These are phyloP conservation scores for Podaxis sp. DNA, from an alignment of 768 basidiomycete genomes.

Conservation along the genomic window DNA sequence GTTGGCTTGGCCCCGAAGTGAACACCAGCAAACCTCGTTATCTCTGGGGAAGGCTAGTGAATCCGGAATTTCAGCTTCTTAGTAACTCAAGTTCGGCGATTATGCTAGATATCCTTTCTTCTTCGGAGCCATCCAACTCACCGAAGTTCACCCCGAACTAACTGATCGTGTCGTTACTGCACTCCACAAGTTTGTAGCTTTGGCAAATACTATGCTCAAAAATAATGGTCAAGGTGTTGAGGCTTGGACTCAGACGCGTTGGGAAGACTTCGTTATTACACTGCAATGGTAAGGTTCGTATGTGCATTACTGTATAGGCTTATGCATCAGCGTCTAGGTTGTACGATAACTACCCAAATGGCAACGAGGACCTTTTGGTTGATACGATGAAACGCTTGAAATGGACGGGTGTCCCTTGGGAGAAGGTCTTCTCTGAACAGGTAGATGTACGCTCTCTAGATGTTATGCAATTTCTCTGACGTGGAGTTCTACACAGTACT, in stretches of 20 bases:
- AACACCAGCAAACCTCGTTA: constrained; percentile 48
- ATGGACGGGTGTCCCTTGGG: constrained; percentile 50
- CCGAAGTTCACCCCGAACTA: constrained; percentile 39
- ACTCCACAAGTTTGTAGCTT: constrained; percentile 46
- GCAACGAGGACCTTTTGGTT: constrained; percentile 41
- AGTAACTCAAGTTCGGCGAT: neutral
- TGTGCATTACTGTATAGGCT: too few relatives aligned
- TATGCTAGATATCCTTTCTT: constrained; percentile 47
- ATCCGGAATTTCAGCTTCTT: neutral
- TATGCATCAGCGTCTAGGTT: constrained; percentile 29
- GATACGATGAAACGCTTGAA: constrained; percentile 52
- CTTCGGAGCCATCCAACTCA: constrained; percentile 56
- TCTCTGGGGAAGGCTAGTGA: constrained; percentile 44
- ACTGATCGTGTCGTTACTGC: constrained; percentile 42
- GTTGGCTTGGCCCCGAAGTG: constrained; percentile 55
- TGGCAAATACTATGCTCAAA: constrained; percentile 49
- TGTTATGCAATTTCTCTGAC: neutral
- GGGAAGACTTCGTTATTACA: constrained; percentile 55
- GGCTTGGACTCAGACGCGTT: constrained; percentile 47
- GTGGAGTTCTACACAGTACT: constrained; percentile 28
- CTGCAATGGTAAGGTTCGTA: constrained; percentile 42
- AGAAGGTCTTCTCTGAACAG: constrained; percentile 44
- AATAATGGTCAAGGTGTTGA: constrained; percentile 49
- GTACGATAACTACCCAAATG: constrained; percentile 49
- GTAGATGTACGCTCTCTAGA: constrained; percentile 17